phyloP scores from a whole-genome alignment of 352 stramenopile genomes.

The Globisporangium irregulare region DNA sequence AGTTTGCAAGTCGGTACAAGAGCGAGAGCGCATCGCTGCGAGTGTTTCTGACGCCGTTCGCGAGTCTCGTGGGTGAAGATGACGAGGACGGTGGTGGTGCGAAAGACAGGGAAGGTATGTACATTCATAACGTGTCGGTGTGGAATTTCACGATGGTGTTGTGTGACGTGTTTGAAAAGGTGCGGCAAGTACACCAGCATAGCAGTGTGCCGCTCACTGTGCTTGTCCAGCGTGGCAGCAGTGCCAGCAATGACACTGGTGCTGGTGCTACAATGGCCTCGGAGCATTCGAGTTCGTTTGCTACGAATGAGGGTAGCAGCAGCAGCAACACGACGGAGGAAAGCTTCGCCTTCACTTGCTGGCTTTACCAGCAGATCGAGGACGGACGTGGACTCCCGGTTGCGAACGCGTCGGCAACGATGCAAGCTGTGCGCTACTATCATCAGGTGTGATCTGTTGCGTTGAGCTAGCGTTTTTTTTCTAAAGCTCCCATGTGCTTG shows the following conservation, averaged over 20 bases:
- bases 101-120: background rate
- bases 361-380: constrained; percentile 17
- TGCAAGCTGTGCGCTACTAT: constrained; percentile 12
- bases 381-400: background rate
- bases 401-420: background rate
- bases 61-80: constrained; percentile 5
- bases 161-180: constrained; percentile 15
- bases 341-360: constrained; percentile 17
- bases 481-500: too few species aligned
- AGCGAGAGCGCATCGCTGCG: constrained; percentile 10
- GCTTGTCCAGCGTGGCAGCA: background rate
- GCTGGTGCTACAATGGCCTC: background rate
- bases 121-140: constrained; percentile 1
- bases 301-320: background rate
- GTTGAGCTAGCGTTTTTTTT: background rate
- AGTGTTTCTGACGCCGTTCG: constrained; percentile 16
- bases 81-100: background rate
- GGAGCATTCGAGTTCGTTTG: background rate
- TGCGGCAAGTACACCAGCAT: background rate
- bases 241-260: background rate
- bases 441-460: background rate
- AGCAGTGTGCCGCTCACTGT: constrained; percentile 4
- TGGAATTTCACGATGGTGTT: constrained; percentile 22
- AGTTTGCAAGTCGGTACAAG: constrained; percentile 6
- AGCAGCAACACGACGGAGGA: background rate